A percentile compares a stretch with the other conserved stretches of the same genome.
phyloP scores from a whole-genome alignment of 2,329 filamentous ascomycete species.

The Talaromyces amestolkiae region DNA sequence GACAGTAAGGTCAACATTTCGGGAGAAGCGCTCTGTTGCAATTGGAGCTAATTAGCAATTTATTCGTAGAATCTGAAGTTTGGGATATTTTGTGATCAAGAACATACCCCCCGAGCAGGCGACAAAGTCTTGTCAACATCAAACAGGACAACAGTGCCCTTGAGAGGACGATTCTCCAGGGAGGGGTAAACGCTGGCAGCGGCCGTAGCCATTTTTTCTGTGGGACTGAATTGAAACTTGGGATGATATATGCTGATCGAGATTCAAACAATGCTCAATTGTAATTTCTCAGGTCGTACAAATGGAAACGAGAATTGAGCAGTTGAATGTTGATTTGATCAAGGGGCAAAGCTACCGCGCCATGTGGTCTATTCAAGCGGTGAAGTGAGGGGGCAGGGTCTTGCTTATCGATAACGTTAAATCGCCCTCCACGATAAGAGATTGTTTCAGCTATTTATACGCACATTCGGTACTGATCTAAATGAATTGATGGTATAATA shows the following conservation, averaged over 20 bases:
- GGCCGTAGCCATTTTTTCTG: constrained; percentile 29
- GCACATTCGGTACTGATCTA: background rate
- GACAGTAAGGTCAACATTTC: constrained; percentile 82
- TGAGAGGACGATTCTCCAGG: constrained; percentile 77
- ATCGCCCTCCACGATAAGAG: constrained; percentile 2
- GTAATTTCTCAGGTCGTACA: background rate
- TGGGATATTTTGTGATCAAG: constrained; percentile 16
- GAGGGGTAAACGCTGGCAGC: constrained; percentile 59
- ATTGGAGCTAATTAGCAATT: constrained; percentile 7
- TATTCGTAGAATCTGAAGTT: background rate
- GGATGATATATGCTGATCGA: too few relatives aligned
- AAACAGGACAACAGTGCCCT: constrained; percentile 92
- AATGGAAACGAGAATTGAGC: background rate
- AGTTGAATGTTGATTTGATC: background rate
- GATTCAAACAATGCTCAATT: background rate
- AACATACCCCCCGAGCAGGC: constrained; percentile 69
- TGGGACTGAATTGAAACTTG: background rate
- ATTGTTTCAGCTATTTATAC: background rate
- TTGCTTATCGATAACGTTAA: constrained; percentile 31
- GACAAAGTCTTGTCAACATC: constrained; percentile 95
- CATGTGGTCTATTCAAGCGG: constrained; percentile 8
- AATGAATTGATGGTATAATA: background rate
- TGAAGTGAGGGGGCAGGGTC: background rate
- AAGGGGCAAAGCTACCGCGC: constrained; percentile 8
- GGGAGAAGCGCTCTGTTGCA: constrained; percentile 61